Conservation (phyloP, 345 rosid species). For the Eucalyptus dawsonii region DNA sequence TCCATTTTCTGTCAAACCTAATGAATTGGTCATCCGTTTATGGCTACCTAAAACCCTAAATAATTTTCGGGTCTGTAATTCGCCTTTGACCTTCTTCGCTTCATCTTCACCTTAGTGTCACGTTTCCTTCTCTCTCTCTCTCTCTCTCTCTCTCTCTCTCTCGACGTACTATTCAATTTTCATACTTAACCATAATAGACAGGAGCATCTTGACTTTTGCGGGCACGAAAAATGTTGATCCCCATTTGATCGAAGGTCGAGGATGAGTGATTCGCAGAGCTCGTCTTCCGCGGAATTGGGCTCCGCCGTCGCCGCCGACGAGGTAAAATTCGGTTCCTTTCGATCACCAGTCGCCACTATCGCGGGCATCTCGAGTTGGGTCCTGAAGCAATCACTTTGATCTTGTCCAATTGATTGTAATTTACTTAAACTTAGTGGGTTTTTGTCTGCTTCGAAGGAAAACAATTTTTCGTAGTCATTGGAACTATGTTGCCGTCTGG, state of each 20-base stretch:
- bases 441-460: neutral
- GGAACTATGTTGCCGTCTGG: neutral
- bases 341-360: neutral
- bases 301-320: slow-evolving; percentile 49
- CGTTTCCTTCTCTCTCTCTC: neutral
- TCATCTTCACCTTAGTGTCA: neutral
- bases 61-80: neutral
- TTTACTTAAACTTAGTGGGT: neutral
- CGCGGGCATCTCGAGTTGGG: neutral
- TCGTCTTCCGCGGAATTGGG: slow-evolving; percentile 51
- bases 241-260: neutral
- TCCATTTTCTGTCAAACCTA: neutral
- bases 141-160: neutral
- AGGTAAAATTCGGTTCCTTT: slow-evolving; percentile 20
- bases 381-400: neutral
- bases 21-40: neutral
- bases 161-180: neutral
- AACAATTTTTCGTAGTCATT: neutral
- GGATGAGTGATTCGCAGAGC: slow-evolving; percentile 62
- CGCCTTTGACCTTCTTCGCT: neutral
- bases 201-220: neutral
- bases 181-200: neutral
- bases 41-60: neutral
- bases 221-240: neutral
- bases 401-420: neutral